phyloP scores from a whole-genome alignment of 495 filamentous ascomycete genomes.

The Penicillium psychrofluorescens region DNA sequence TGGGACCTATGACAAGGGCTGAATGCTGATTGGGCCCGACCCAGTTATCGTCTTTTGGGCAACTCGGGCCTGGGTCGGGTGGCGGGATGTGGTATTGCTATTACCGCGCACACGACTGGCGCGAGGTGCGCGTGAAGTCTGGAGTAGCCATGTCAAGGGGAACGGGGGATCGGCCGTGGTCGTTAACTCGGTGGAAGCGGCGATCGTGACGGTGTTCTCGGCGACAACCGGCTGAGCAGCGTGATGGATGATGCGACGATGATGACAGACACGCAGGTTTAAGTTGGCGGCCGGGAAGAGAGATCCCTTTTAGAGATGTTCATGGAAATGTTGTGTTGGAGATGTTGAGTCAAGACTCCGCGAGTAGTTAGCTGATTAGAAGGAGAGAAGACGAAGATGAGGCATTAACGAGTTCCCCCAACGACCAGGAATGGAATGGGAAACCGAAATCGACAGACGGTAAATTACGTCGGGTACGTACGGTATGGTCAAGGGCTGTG shows the following conservation, averaged over 20 bases:
- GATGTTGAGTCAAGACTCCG: too few species aligned
- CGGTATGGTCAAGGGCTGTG: background rate
- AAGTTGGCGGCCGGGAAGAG: slow-evolving; percentile 12
- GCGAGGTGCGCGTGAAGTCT: background rate
- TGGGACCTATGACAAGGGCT: slow-evolving; percentile 13
- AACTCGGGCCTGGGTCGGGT: background rate
- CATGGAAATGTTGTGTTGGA: too few species aligned
- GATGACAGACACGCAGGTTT: slow-evolving; percentile 13
- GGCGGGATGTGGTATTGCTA: background rate
- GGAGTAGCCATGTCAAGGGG: background rate
- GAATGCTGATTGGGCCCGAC: slow-evolving; percentile 13
- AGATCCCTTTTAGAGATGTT: background rate
- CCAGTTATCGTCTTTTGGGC: slow-evolving; percentile 2
- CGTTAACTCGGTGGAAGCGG: too few species aligned
- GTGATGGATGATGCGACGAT: slow-evolving; percentile 22
- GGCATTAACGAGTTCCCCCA: slow-evolving; percentile 14
- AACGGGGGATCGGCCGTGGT: too few species aligned
- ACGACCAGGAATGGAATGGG: slow-evolving; percentile 20
- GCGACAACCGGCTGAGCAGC: slow-evolving; percentile 11
- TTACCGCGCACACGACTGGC: background rate
- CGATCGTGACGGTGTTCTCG: slow-evolving; percentile 4
- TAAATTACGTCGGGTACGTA: too few species aligned
- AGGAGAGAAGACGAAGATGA: background rate
- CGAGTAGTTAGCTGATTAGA: background rate
- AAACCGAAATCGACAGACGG: slow-evolving; percentile 10